Conservation (phyloP, 1,284 basidiomycete species). For the Fomitiporia mediterranea region DNA sequence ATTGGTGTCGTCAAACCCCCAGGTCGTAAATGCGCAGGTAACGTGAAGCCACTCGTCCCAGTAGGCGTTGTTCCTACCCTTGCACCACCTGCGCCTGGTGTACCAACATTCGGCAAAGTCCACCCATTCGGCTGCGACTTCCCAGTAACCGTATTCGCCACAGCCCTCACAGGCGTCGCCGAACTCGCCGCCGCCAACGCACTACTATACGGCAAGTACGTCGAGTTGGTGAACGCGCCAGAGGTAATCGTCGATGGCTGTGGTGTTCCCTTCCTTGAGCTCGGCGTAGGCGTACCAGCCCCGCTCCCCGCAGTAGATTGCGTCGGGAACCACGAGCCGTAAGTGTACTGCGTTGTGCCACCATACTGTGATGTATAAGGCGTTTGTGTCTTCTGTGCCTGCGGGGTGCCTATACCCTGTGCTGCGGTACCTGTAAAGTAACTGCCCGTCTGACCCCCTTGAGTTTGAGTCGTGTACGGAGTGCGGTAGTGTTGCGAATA, state of each 20-base stretch:
- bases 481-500: conserved; percentile 9
- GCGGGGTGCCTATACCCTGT: conserved; percentile 8
- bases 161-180: conserved; percentile 16
- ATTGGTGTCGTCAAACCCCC: neutral
- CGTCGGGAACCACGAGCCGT: conserved; percentile 8
- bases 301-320: neutral
- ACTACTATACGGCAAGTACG: conserved; percentile 13
- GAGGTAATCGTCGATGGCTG: conserved; percentile 7
- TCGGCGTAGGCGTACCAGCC: conserved; percentile 9
- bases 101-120: neutral
- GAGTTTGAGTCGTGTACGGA: neutral
- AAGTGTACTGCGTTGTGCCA: conserved; percentile 11
- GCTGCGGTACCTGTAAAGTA: conserved; percentile 5
- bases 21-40: conserved; percentile 16
- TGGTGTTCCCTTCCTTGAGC: conserved; percentile 13
- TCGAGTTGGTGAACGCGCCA: neutral
- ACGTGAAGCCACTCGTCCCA: too few relatives aligned
- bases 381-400: conserved; percentile 6
- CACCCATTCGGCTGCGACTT: conserved; percentile 15
- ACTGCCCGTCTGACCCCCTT: neutral
- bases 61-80: too few relatives aligned
- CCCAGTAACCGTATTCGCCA: conserved; percentile 18
- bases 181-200: conserved; percentile 4
- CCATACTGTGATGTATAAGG: conserved; percentile 4
- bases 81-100: neutral